These are phyloP conservation scores for Fusarium mangiferae DNA, from an alignment of 2,329 filamentous ascomycete species.

Conservation along the genomic window DNA sequence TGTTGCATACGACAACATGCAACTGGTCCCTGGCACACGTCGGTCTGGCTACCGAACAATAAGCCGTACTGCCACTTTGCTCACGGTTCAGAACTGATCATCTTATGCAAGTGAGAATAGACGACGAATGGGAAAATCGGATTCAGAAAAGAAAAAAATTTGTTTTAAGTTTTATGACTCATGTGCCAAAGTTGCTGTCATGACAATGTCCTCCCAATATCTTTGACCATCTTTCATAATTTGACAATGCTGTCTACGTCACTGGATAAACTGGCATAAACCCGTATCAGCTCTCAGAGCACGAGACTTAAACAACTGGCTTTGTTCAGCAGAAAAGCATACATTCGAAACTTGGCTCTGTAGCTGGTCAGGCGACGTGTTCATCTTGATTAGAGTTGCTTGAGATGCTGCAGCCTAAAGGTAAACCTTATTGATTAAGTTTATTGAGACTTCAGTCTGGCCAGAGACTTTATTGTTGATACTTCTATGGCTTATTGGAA, in stretches of 20 bases:
- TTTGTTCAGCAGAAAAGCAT: not conserved
- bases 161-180: not conserved
- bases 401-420: no score
- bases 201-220: not conserved
- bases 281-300: not conserved
- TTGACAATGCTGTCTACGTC: not conserved
- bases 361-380: no score
- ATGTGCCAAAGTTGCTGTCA: not conserved
- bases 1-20: conserved; percentile 33
- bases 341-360: not conserved
- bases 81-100: conserved; percentile 4
- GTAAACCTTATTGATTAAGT: no score
- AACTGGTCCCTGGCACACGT: conserved; percentile 24
- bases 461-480: no score
- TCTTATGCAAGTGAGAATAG: conserved; percentile 17
- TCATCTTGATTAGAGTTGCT: not conserved
- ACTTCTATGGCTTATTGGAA: no score
- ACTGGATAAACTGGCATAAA: not conserved
- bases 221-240: not conserved
- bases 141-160: conserved; percentile 31
- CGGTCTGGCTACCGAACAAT: conserved; percentile 43
- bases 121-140: conserved; percentile 19
- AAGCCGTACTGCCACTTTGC: conserved; percentile 14
- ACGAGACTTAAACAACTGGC: not conserved
- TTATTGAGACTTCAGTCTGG: no score